Evolutionary conservation across 1,284 basidiomycete species (phyloP), one percentile per base, ranked within the genome.

Genomic region (Puccinia triticina): DNA sequence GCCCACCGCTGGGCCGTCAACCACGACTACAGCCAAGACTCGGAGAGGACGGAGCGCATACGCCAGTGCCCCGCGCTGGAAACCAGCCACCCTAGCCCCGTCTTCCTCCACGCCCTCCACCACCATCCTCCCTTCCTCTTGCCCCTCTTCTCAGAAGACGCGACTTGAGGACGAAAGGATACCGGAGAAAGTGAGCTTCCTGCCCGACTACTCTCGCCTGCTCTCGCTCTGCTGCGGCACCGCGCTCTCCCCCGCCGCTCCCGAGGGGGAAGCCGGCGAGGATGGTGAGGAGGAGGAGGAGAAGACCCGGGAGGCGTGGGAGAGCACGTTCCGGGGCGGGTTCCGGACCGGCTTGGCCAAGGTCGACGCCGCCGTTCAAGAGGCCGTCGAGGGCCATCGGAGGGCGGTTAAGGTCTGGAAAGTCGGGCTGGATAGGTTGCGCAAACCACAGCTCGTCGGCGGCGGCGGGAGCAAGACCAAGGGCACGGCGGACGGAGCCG

Each of bases 31-130:
- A 1, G 55, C 50, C 48, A 53, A 14, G 29, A 78, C 43, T 26
- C 29, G 32, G 40, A 72, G 53, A 34, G 80, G 80, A 16, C 26
- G 80, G n/a, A 82, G 80, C 40, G 64, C 59, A 14, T 82, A 74
- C 26, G 80, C 59, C 29, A 82, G 80, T 69, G 72, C 57, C 26
- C 80, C 80, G 2, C 21, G 48, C 5, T 50, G 43, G 29, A 82
- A 67, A 43, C n/a, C 43, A 16, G 14, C 2, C n/a, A 26, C 46
- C 23, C 29, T 8, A 11, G 7, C 71, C n/a, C 7, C 0, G 34
- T 0, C 69, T 50, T 29, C n/a, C 34, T 46, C 57, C n/a, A 53
- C 57, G 2, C 21, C 66, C 8, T 32, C 59, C 29, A 29, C n/a
- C 48, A 48, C 59, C 46, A 37, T 37, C 46, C n/a, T 53, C 67